Conservation (phyloP, 768 basidiomycete species). For the Gloeophyllum trabeum region DNA sequence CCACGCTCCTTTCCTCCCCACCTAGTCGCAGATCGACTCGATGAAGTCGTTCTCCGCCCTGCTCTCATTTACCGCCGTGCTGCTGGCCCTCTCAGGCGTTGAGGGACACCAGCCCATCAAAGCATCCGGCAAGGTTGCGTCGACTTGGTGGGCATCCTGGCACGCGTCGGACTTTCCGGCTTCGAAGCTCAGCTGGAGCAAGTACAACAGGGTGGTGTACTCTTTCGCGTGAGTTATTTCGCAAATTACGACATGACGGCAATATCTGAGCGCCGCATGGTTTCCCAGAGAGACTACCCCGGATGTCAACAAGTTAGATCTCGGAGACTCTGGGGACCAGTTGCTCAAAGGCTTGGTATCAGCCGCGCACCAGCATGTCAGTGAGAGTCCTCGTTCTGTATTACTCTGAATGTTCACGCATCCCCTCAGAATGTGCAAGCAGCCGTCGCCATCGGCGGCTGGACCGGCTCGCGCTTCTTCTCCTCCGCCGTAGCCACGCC, state of each 20-base stretch:
- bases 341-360: conserved; percentile 13
- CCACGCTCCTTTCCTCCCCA: no score
- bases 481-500: conserved; percentile 41
- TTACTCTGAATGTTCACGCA: background rate
- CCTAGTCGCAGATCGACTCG: no score
- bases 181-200: conserved; percentile 36
- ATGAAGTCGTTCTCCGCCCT: no score
- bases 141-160: conserved; percentile 52
- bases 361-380: conserved; percentile 10
- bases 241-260: background rate
- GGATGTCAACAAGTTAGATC: conserved; percentile 11
- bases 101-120: background rate
- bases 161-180: conserved; percentile 27
- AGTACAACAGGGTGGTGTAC: conserved; percentile 45
- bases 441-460: conserved; percentile 37
- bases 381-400: background rate
- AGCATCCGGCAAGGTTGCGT: conserved; percentile 19
- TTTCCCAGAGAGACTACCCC: conserved; percentile 7
- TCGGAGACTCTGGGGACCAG: conserved; percentile 14
- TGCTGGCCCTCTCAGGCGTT: no score
- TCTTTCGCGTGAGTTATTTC: conserved; percentile 46
- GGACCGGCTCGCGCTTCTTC: conserved; percentile 54
- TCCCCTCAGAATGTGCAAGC: conserved; percentile 5
- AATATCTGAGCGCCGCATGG: background rate
- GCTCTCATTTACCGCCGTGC: no score